Base-by-base conservation (phyloP, 768 basidiomycete species). In the Calocybe cyanea region DNA sequence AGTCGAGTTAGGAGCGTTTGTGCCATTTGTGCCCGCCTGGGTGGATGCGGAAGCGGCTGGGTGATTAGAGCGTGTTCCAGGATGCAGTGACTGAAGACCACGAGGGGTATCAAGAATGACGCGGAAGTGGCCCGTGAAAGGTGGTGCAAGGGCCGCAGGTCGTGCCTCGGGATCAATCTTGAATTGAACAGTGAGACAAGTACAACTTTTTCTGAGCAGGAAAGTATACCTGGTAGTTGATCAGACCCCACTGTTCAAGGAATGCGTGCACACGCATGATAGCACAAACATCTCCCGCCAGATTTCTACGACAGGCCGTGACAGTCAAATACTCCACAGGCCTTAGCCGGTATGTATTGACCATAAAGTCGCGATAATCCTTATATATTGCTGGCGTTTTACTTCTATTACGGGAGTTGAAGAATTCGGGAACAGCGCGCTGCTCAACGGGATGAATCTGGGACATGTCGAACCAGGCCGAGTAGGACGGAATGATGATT, bases 221-320 rank as follows among this genome's bases (percentile, higher is more conserved):
- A 23, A 35, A 3, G 33, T 79, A 45, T 52, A 93, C 95, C 77
- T 99, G 96, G 65, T 99, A 99, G 70, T 99, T 99, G 60, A 99
- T 84, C 48, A 99, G 73, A 0, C 96, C 96, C 96, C 96, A 99
- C 59, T 98, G 96, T 63, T 98, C 96, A 24, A 99, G 74, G 64
- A 99, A 98, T 3, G 93, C 94, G 64, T 99, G 96, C 1, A 99
- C 95, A 42, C 96, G 84, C 94, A 98, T 95, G 58, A 99, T 88
- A 19, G 92, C 92, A 59, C 96, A 97, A 5, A 98, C 96, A 63
- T 99, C 96, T 36, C 96, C 96, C 4, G 95, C 95, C 52, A 99
- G 67, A 66, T 99, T 99, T 52, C 96, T 71, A 60, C 96, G 67
- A 62, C 96, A 99, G 1, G 95, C 95, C 1, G 96, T 99, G 48